phyloP scores from a whole-genome alignment of 2,329 filamentous ascomycete species.

The Grosmannia clavigera region DNA sequence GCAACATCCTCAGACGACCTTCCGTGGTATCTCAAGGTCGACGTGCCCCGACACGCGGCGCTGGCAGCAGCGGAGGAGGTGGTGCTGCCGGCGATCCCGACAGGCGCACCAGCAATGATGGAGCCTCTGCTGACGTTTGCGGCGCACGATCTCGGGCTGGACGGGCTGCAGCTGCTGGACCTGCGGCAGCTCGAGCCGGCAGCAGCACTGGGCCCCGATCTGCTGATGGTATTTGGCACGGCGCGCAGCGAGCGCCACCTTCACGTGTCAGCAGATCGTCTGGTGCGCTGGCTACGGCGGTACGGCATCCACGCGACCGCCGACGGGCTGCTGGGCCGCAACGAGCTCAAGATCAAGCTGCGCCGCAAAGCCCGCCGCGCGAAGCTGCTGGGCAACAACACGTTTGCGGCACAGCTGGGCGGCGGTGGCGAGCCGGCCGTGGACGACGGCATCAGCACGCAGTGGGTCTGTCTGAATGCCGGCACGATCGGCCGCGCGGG shows the following conservation, averaged over 20 bases:
- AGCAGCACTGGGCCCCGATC: conserved; percentile 72
- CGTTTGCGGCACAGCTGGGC: conserved; percentile 13
- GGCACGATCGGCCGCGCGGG: conserved; percentile 49
- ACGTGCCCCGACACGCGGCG: conserved; percentile 40
- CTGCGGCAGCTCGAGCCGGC: conserved; percentile 75
- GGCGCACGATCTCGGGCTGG: conserved; percentile 74
- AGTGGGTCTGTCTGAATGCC: conserved; percentile 92
- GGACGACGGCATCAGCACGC: conserved; percentile 82
- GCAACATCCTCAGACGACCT: background rate
- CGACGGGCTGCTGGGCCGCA: conserved; percentile 78
- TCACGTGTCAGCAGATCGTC: conserved; percentile 79
- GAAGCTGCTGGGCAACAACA: conserved; percentile 62
- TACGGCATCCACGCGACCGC: conserved; percentile 65
- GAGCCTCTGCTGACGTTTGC: conserved; percentile 62
- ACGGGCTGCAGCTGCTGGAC: conserved; percentile 70
- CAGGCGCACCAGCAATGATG: conserved; percentile 58
- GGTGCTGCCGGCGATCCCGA: conserved; percentile 43
- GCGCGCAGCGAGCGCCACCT: conserved; percentile 88
- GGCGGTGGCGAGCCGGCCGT: conserved; percentile 19
- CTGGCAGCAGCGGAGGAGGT: conserved; percentile 30
- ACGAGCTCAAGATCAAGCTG: conserved; percentile 82
- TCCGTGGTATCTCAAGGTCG: conserved; percentile 75
- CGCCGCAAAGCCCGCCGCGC: conserved; percentile 68
- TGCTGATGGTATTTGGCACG: conserved; percentile 87
- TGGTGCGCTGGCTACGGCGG: conserved; percentile 73